Base-by-base conservation (phyloP, 1,284 basidiomycete species). In the Microbotryum lychnidis-dioicae region DNA sequence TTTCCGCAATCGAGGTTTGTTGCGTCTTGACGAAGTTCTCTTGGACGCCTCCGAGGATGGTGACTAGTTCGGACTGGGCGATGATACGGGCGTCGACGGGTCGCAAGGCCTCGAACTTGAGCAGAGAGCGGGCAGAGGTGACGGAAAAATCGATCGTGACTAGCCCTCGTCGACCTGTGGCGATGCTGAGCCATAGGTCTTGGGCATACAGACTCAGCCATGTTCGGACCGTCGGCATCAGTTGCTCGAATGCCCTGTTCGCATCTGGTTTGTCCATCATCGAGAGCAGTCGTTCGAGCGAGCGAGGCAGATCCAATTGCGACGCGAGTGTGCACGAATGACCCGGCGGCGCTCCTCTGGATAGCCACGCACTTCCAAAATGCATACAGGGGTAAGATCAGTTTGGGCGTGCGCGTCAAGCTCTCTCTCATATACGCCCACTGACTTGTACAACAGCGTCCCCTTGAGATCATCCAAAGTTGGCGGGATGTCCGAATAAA, bases 401-500 rank as follows among this genome's bases (percentile, higher is more conserved):
- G 14, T 42, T 16, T 42, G 37, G 12, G 37, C 37, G 4, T 18
- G 12, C 14, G 16, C 14, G 12, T 42, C 31, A 42, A 42, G 37
- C 12, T 42, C 12, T 10, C 37, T 12, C 37, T 18, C 16, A 4
- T 18, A 16, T 3, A 6, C 37, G 16, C 37, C 8, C 37, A 42
- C 37, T 42, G 61, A 63, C 25, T 61, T 61, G 42, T 42, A 68
- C 4, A 68, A 49, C 3, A 65, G 21, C 6, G 48, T 54, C 2
- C 61, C 66, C 42, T 68, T 68, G 51, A 65, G 61, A 20, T 68
- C 66, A 47, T 65, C 66, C 14, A 68, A 51, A 16, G 61, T 65
- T 12, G 60, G 46, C 3, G 64, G 33, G 3, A 27, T 29, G 3
- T 65, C 61, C 12, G 63, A 20, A 52, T 63, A 63, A 6, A 68